Evolutionary conservation across 441 rosid genomes (phyloP), one percentile per base, ranked within the genome.

Genomic region (Brassica balearica): DNA sequence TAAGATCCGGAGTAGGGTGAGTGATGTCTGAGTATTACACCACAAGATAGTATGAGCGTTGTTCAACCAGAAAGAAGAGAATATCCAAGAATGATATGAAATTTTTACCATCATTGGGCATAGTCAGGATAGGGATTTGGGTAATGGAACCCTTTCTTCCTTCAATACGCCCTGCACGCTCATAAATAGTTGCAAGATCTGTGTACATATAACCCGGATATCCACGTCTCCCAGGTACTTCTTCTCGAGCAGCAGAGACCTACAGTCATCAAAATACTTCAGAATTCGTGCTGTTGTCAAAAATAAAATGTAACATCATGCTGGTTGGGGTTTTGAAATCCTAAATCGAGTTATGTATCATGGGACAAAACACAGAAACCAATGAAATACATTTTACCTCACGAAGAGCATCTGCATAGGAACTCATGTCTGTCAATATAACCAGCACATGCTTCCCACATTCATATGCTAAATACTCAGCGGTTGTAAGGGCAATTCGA

Each of bases 161-260:
- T 84, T 96, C 99, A 81, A 96, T 94, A 69, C 99, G 89, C 68
- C 99, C 99, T 58, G 99, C 99, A 73, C 98, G 96, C 80, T 96
- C 99, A 71, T 96, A 96, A 27, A 96, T 96, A 70, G 96, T 90
- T 72, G 99, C 98, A 86, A 96, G 88, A 94, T 96, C 99, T 43
- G 99, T 96, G 66, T 96, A 96, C 99, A 96, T 96, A 72, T 96
- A 96, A 66, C 99, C 99, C 1, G 98, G 99, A 88, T 96, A 96
- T 74, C 99, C 99, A 88, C 99, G 97, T 81, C 99, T 91, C 80
- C 99, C 99, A 11, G 99, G 99, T 8, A 96, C 99, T 87, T 96
- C 99, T 77, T 96, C 99, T 80, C 99, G 84, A 19, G 99, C 99
- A 84, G 99, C 99, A 72, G 99, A 96, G n/a, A 96, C 98, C 99